A percentile compares a stretch with the other conserved stretches of the same genome.
Evolutionary conservation across 139 green algal genomes (phyloP).

Genomic region (Klebsormidium nitens): DNA sequence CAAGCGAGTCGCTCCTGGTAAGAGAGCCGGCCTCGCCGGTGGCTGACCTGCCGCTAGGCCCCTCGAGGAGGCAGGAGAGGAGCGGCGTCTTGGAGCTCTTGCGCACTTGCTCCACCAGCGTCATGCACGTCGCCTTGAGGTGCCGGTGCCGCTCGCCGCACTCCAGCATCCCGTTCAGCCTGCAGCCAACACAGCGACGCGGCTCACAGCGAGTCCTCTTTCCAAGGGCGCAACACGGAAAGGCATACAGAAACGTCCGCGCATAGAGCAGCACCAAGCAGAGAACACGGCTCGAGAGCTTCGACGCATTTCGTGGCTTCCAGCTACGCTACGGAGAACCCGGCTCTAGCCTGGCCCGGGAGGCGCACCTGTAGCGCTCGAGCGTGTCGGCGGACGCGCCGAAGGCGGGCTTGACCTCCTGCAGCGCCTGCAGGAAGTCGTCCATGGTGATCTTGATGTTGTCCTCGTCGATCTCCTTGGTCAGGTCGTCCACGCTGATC

Average conservation of each 20-base stretch:
- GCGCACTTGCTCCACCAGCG: conserved; percentile 47
- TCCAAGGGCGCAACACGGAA: neutral
- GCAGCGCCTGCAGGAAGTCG: conserved; percentile 84
- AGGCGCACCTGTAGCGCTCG: conserved; percentile 54
- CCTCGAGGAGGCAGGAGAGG: conserved; percentile 82
- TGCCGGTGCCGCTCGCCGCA: conserved; percentile 72
- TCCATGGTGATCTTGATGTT: conserved; percentile 79
- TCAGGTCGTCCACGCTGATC: conserved; percentile 82
- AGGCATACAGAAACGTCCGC: neutral
- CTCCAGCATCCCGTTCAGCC: conserved; percentile 84
- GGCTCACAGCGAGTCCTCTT: neutral
- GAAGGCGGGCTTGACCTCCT: conserved; percentile 95
- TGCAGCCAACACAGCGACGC: no score
- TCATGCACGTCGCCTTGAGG: conserved; percentile 49
- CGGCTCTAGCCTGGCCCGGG: no score
- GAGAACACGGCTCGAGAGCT: no score
- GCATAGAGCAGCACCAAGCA: neutral
- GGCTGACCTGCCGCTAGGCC: conserved; percentile 54
- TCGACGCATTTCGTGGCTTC: no score
- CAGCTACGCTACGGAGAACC: no score
- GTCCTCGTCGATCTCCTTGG: conserved; percentile 85
- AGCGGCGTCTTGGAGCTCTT: conserved; percentile 67
- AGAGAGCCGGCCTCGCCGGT: no score
- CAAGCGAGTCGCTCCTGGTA: no score
- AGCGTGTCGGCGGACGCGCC: conserved; percentile 79